phyloP scores from a whole-genome alignment of 495 filamentous ascomycete genomes.

The Talaromyces liani region DNA sequence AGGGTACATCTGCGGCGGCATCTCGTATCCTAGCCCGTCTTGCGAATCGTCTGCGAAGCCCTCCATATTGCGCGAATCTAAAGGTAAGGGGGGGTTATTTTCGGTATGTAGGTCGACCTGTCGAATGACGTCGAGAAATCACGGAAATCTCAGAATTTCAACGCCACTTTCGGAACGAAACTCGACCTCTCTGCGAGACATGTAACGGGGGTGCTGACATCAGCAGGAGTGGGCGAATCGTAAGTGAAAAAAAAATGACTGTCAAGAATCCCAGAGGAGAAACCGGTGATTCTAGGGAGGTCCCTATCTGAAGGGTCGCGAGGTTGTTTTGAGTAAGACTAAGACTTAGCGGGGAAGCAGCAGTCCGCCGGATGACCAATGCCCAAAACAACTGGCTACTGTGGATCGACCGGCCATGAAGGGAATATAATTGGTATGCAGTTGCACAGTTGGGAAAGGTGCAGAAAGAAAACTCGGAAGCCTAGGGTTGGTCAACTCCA shows the following conservation, averaged over 20 bases:
- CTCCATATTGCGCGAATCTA: slow-evolving; percentile 24
- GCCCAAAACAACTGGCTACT: not conserved
- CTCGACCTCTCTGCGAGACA: not conserved
- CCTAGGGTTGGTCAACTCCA: not conserved
- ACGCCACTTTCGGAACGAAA: not conserved
- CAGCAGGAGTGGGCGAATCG: not conserved
- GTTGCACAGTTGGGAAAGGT: not conserved
- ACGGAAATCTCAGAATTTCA: not conserved
- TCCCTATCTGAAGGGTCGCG: not conserved
- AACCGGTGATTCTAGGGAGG: not conserved
- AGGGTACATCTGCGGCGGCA: slow-evolving; percentile 30
- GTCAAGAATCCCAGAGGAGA: not conserved
- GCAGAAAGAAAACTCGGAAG: not conserved
- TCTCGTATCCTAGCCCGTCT: slow-evolving; percentile 35
- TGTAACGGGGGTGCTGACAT: not conserved
- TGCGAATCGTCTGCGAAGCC: slow-evolving; percentile 29
- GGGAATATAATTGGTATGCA: not conserved
- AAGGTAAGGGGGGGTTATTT: not conserved
- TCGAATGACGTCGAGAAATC: not conserved
- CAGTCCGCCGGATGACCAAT: not conserved
- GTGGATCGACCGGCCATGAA: slow-evolving; percentile 2
- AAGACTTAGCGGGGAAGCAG: not conserved
- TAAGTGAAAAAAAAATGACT: not conserved
- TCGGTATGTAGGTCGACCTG: not conserved
- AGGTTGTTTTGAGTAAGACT: not conserved